Conservation (phyloP, 176 grass and related monocot species). For the Thalia dealbata region DNA sequence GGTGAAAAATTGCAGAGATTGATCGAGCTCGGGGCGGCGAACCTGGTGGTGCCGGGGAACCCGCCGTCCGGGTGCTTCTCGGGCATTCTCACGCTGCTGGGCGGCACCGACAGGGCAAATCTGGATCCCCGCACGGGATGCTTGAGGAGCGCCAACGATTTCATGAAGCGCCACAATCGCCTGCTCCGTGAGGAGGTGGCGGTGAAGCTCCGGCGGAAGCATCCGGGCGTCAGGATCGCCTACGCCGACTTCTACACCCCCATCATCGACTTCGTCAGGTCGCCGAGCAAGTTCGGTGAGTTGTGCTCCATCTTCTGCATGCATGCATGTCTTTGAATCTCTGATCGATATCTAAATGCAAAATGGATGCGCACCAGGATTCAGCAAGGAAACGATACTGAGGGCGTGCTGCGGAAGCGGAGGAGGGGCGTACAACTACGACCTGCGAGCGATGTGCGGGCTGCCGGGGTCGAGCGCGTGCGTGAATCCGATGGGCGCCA, state of each 20-base stretch:
- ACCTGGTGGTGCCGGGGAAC: constrained; percentile 86
- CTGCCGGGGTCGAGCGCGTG: not conserved
- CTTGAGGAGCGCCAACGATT: constrained; percentile 52
- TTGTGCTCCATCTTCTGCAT: too few relatives aligned
- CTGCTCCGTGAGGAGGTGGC: constrained; percentile 38
- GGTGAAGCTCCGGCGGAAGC: constrained; percentile 44
- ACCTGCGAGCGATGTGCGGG: not conserved
- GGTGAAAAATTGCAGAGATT: constrained; percentile 75
- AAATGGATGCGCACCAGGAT: too few relatives aligned
- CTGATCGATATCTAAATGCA: too few relatives aligned
- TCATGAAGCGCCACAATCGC: constrained; percentile 62
- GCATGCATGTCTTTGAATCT: too few relatives aligned
- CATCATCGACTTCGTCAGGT: constrained; percentile 59
- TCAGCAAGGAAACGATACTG: too few relatives aligned
- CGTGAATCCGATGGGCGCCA: not conserved
- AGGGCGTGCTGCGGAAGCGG: constrained; percentile 20
- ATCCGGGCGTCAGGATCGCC: constrained; percentile 60
- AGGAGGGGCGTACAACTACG: constrained; percentile 10
- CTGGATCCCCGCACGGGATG: constrained; percentile 41
- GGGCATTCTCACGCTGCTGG: constrained; percentile 45
- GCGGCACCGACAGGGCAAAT: constrained; percentile 30
- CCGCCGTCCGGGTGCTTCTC: constrained; percentile 84
- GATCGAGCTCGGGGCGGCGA: constrained; percentile 65
- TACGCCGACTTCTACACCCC: constrained; percentile 80
- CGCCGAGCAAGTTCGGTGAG: constrained; percentile 72